Evolutionary conservation across 1,139 yeast species (phyloP).

Genomic region (Eremothecium cymbalariae): DNA sequence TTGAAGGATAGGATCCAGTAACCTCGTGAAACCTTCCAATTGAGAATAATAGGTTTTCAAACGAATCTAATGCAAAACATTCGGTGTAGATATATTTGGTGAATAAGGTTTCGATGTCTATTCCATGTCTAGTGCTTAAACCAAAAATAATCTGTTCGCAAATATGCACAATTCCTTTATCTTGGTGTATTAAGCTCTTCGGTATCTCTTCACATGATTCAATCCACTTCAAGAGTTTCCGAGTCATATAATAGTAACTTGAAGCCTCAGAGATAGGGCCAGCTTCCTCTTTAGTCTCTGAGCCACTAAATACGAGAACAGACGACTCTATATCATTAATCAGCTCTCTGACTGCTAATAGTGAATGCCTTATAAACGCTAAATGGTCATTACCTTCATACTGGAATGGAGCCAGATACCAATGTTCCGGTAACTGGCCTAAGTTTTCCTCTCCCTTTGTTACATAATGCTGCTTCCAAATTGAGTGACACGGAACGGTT

Average conservation of each 20-base stretch:
- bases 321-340: conserved; percentile 28
- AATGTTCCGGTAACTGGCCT: conserved; percentile 43
- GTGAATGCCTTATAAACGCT: conserved; percentile 57
- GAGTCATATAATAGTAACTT: conserved; percentile 39
- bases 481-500: conserved; percentile 61
- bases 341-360: conserved; percentile 33
- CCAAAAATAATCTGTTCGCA: conserved; percentile 10
- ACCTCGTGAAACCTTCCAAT: conserved; percentile 49
- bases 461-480: conserved; percentile 40
- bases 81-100: conserved; percentile 35
- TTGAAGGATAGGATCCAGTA: conserved; percentile 41
- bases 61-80: conserved; percentile 73
- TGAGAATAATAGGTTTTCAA: conserved; percentile 66
- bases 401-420: conserved; percentile 64
- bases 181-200: conserved; percentile 12
- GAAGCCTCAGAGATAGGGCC: conserved; percentile 55
- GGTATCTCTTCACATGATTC: conserved; percentile 8
- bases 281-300: conserved; percentile 50
- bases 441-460: conserved; percentile 22
- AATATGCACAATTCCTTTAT: conserved; percentile 11
- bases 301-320: conserved; percentile 56
- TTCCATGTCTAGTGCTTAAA: conserved; percentile 5
- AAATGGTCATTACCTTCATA: conserved; percentile 59
- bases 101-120: conserved; percentile 15
- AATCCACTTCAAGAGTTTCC: conserved; percentile 17